phyloP scores from a whole-genome alignment of 2,329 filamentous ascomycete genomes.

The Sphaerulina populicola region DNA sequence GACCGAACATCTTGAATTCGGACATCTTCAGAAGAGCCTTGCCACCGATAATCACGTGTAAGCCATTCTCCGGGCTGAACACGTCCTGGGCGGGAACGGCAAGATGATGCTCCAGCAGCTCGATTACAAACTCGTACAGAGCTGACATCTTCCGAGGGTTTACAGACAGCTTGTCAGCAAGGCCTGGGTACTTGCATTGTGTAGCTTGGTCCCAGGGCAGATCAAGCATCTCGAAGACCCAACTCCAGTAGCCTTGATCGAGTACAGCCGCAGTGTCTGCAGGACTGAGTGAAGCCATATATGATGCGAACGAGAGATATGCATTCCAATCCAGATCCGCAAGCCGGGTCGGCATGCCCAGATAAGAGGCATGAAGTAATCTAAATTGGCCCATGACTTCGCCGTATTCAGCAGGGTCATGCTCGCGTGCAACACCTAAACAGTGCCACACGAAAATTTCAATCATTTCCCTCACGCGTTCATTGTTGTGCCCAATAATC shows the following conservation, averaged over 20 bases:
- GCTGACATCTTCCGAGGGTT: slow-evolving; percentile 10
- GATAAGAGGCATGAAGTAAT: slow-evolving; percentile 10
- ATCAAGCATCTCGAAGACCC: slow-evolving; percentile 17
- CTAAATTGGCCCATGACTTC: slow-evolving; percentile 10
- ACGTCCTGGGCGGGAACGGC: background rate
- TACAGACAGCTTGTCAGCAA: slow-evolving; percentile 6
- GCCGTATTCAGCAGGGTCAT: slow-evolving; percentile 10
- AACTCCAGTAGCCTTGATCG: slow-evolving; percentile 17
- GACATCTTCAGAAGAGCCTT: slow-evolving; percentile 3
- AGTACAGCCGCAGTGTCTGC: slow-evolving; percentile 16
- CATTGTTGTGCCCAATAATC: slow-evolving; percentile 11
- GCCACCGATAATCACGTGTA: background rate
- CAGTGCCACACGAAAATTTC: slow-evolving; percentile 13
- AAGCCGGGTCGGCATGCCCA: background rate
- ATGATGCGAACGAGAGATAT: slow-evolving; percentile 14
- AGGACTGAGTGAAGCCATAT: slow-evolving; percentile 13
- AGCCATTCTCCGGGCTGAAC: background rate
- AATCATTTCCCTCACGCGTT: slow-evolving; percentile 6
- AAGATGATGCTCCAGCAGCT: slow-evolving; percentile 9
- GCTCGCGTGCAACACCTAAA: slow-evolving; percentile 10
- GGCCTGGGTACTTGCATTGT: slow-evolving; percentile 9
- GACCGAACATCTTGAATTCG: slow-evolving; percentile 4
- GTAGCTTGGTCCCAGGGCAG: slow-evolving; percentile 4
- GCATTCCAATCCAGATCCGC: slow-evolving; percentile 11
- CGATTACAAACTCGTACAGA: slow-evolving; percentile 16